phyloP scores from a whole-genome alignment of 2,329 filamentous ascomycete genomes.

The Cercospora sp. region DNA sequence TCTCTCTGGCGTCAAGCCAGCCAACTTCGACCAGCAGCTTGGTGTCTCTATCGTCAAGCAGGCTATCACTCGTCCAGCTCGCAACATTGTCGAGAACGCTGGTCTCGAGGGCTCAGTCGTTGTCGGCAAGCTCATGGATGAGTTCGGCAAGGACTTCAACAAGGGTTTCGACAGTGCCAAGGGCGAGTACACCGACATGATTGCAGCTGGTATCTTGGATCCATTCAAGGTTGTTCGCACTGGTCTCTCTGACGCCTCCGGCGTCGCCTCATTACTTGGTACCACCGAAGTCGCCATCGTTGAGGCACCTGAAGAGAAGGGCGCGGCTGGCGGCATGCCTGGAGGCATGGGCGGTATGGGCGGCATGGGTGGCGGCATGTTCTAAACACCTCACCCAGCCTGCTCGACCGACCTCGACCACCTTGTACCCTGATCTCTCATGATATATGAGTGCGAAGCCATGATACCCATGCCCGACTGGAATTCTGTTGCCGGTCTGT shows the following conservation, averaged over 20 bases:
- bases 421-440: constrained; percentile 22
- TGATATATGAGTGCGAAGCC: constrained; percentile 24
- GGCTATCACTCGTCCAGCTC: constrained; percentile 92
- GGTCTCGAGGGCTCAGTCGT: constrained; percentile 94
- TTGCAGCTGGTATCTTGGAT: constrained; percentile 92
- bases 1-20: constrained; percentile 75
- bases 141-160: constrained; percentile 92
- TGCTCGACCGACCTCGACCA: neutral
- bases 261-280: constrained; percentile 93
- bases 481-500: constrained; percentile 16
- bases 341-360: constrained; percentile 63
- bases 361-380: constrained; percentile 53
- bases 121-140: constrained; percentile 96
- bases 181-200: constrained; percentile 99
- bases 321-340: constrained; percentile 51
- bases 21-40: constrained; percentile 99
- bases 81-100: constrained; percentile 96
- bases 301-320: constrained; percentile 93
- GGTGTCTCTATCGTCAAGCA: constrained; percentile 97
- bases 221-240: constrained; percentile 99
- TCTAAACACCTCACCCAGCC: constrained; percentile 29
- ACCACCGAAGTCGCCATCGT: constrained; percentile 98
- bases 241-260: constrained; percentile 88
- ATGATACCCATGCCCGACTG: constrained; percentile 23
- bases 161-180: constrained; percentile 95